Evolutionary conservation across 495 filamentous ascomycete species (phyloP).

Genomic region (Pseudomonodictys pantanalensis): DNA sequence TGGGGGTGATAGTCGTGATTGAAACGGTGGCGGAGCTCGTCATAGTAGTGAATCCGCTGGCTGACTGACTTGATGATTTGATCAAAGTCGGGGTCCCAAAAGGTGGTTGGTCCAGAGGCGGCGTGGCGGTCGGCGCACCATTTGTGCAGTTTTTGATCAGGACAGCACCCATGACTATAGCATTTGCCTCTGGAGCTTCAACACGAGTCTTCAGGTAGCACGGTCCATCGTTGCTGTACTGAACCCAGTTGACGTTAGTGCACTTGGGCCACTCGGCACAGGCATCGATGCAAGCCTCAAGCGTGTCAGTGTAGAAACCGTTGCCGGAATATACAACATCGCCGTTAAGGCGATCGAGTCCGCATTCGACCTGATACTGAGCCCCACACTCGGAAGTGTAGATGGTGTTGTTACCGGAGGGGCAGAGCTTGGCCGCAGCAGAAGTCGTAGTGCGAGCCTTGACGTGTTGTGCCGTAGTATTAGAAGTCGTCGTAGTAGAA

Average conservation of each 20-base stretch:
- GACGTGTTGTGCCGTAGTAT: background rate
- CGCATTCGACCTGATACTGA: constrained; percentile 19
- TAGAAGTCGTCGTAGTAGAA: background rate
- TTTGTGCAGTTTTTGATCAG: constrained; percentile 20
- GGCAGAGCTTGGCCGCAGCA: background rate
- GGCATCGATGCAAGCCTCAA: constrained; percentile 11
- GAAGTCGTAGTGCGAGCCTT: background rate
- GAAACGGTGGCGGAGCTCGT: background rate
- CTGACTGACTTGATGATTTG: no score
- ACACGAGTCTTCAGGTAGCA: constrained; percentile 21
- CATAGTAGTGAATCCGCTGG: background rate
- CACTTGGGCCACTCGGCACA: constrained; percentile 8
- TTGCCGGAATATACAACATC: constrained; percentile 9
- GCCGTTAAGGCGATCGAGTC: constrained; percentile 6
- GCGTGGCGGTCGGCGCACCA: background rate
- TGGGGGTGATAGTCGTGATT: background rate
- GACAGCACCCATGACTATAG: background rate
- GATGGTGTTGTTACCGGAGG: constrained; percentile 12
- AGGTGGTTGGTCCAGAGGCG: no score
- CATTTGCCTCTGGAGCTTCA: no score
- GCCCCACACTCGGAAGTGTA: constrained; percentile 17
- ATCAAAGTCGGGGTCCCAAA: no score
- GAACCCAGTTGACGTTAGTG: constrained; percentile 11
- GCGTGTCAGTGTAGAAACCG: constrained; percentile 3
- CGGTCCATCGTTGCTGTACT: background rate